A percentile compares a stretch with the other conserved stretches of the same genome.
Conservation (phyloP, 164 flowering plant genomes). For the Magnolia kwangsiensis region DNA sequence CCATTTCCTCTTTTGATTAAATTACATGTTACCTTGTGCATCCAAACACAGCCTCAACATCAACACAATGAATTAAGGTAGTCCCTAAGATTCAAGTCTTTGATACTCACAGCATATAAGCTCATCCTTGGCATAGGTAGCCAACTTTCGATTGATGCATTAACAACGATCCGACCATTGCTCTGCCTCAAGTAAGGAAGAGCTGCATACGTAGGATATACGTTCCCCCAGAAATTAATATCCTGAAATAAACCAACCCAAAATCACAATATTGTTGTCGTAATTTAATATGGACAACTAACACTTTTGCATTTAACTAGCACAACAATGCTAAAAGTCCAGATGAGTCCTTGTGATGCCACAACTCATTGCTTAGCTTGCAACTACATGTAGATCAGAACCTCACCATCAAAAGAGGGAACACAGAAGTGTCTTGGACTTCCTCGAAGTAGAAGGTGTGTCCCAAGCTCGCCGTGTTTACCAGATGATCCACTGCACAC, state of each 20-base stretch:
- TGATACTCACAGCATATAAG: constrained; percentile 68
- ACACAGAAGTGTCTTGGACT: constrained; percentile 64
- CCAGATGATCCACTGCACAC: constrained; percentile 86
- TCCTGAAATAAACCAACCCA: constrained; percentile 44
- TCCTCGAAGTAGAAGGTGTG: constrained; percentile 86
- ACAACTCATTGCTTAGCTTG: neutral
- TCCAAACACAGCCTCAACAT: too few relatives aligned
- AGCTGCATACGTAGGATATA: constrained; percentile 82
- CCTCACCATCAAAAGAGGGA: constrained; percentile 77
- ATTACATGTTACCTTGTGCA: neutral
- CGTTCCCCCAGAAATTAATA: constrained; percentile 96
- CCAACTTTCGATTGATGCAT: constrained; percentile 91
- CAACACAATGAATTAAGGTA: too few relatives aligned
- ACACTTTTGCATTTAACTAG: neutral
- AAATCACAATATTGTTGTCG: neutral
- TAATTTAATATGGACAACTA: neutral
- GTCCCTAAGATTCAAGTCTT: neutral
- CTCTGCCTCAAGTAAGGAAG: constrained; percentile 68
- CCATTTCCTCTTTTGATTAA: neutral
- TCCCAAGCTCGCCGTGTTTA: constrained; percentile 82
- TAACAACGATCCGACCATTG: constrained; percentile 71
- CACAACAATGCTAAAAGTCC: neutral
- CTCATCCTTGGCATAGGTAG: constrained; percentile 93
- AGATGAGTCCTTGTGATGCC: neutral
- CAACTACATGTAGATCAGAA: neutral